phyloP scores from a whole-genome alignment of 768 basidiomycete genomes.

The Tulasnella sp. region DNA sequence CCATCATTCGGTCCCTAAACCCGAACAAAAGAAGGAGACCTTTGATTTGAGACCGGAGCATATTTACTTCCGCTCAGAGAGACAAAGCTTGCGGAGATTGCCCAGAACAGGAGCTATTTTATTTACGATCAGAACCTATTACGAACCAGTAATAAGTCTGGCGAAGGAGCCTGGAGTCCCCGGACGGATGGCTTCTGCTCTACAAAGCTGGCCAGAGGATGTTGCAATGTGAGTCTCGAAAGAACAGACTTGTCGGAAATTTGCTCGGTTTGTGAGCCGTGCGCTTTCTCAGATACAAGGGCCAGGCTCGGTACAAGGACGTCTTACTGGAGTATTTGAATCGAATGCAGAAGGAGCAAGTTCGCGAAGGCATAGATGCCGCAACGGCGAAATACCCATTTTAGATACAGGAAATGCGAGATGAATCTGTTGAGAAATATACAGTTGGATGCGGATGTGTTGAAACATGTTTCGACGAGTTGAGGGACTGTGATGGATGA shows the following conservation, averaged over 20 bases:
- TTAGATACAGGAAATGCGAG: not conserved
- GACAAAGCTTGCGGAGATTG: conserved; percentile 55
- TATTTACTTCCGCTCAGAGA: conserved; percentile 47
- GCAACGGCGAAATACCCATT: conserved; percentile 11
- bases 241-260: conserved; percentile 1
- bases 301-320: conserved; percentile 24
- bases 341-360: conserved; percentile 25
- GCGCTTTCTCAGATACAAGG: conserved; percentile 26
- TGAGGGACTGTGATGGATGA: not conserved
- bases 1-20: not conserved
- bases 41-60: conserved; percentile 16
- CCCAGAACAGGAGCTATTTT: conserved; percentile 50
- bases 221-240: conserved; percentile 37
- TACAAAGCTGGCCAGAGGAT: conserved; percentile 55
- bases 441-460: not conserved
- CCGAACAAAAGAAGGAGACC: not conserved
- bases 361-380: conserved; percentile 19
- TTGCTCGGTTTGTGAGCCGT: conserved; percentile 14
- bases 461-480: not conserved
- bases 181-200: conserved; percentile 48
- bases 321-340: conserved; percentile 30
- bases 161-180: conserved; percentile 46
- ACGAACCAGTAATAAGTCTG: conserved; percentile 42
- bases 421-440: not conserved
- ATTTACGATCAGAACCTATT: conserved; percentile 60